Evolutionary conservation across 306 rosid genomes (phyloP).

Genomic region (Abrus precatorius): DNA sequence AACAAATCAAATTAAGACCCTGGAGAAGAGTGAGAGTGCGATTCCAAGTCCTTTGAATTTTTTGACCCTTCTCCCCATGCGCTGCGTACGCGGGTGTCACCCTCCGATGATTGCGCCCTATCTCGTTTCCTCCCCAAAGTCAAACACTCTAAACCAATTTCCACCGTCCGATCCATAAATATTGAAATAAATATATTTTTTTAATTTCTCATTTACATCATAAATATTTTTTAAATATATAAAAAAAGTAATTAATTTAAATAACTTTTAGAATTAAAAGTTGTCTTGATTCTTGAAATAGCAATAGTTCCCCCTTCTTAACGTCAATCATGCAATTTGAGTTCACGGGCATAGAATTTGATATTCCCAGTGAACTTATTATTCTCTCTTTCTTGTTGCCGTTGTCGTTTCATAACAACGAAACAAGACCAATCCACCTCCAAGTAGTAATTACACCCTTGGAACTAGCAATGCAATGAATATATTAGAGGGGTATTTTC

Average conservation of each 20-base stretch:
- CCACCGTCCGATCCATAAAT: constrained; percentile 9
- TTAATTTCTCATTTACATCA: too few species aligned
- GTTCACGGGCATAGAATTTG: background rate
- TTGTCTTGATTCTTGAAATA: too few species aligned
- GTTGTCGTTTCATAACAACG: constrained; percentile 30
- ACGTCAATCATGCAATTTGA: constrained; percentile 34
- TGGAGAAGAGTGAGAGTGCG: too few species aligned
- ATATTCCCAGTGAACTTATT: constrained; percentile 27
- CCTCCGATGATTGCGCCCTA: background rate
- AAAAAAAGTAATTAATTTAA: too few species aligned
- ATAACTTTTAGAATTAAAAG: too few species aligned
- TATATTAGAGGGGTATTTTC: background rate
- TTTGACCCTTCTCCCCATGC: constrained; percentile 13
- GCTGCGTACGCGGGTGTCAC: background rate
- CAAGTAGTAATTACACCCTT: background rate
- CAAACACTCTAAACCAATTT: background rate
- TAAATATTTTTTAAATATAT: too few species aligned
- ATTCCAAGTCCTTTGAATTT: background rate
- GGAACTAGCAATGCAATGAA: background rate
- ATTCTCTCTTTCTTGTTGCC: background rate
- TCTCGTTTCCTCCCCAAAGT: background rate
- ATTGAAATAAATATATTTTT: too few species aligned
- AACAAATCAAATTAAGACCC: too few species aligned
- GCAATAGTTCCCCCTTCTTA: background rate
- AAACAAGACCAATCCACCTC: constrained; percentile 20